A percentile compares a stretch with the other conserved stretches of the same genome.
Conservation (phyloP, 805 yeast genomes). For the Candida silvatica region DNA sequence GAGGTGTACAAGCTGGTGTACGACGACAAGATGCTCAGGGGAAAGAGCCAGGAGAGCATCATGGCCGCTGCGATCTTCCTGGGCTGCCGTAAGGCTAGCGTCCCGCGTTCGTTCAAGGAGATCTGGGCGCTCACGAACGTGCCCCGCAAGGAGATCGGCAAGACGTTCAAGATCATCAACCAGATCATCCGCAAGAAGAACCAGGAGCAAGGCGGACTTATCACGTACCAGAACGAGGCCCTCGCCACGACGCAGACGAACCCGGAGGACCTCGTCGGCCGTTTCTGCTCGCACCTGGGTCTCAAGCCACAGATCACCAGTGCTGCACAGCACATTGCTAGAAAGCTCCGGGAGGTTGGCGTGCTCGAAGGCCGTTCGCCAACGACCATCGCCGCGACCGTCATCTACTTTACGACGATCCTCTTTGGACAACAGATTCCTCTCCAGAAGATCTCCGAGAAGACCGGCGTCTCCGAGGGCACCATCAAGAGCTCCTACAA, state of each 20-base stretch:
- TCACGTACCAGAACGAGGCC: constrained; percentile 38
- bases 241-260: constrained; percentile 74
- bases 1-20: constrained; percentile 89
- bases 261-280: constrained; percentile 90
- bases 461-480: constrained; percentile 95
- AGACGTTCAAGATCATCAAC: constrained; percentile 78
- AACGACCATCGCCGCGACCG: constrained; percentile 95
- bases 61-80: constrained; percentile 95
- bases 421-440: constrained; percentile 72
- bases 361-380: constrained; percentile 96
- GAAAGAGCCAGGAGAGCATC: constrained; percentile 86
- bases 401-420: constrained; percentile 88
- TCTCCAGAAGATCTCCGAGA: constrained; percentile 79
- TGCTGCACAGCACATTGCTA: constrained; percentile 89
- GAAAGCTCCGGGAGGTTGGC: constrained; percentile 82
- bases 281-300: constrained; percentile 95
- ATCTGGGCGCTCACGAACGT: constrained; percentile 93
- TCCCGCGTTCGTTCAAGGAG: constrained; percentile 91
- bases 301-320: constrained; percentile 75
- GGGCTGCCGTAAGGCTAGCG: constrained; percentile 91
- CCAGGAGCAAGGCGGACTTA: constrained; percentile 31
- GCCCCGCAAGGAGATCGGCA: constrained; percentile 90
- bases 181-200: constrained; percentile 46
- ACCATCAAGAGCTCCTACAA: constrained; percentile 91
- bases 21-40: constrained; percentile 78